Evolutionary conservation across 2,329 filamentous ascomycete species (phyloP).

Genomic region (Tolypocladium guangdongense): DNA sequence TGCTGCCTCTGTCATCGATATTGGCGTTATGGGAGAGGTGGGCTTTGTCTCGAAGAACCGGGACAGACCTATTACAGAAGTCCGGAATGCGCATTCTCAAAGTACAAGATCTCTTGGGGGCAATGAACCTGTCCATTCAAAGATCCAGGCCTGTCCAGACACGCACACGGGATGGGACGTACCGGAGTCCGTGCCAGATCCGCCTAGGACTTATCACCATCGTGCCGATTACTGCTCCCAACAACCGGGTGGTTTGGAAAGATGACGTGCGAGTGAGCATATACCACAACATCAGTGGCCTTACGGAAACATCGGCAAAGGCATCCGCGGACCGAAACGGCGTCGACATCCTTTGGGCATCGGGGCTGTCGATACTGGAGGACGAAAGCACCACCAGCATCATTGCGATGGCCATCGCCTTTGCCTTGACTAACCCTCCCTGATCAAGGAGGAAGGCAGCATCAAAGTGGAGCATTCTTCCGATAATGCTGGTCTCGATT

Average conservation of each 20-base stretch:
- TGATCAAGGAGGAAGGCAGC: slow-evolving; percentile 8
- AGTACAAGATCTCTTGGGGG: slow-evolving; percentile 10
- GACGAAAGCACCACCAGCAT: not conserved
- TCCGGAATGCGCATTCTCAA: slow-evolving; percentile 6
- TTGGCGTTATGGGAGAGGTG: slow-evolving; percentile 23
- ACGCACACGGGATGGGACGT: not conserved
- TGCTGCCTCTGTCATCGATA: slow-evolving; percentile 25
- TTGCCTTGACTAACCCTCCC: slow-evolving; percentile 3
- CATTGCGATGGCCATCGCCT: not conserved
- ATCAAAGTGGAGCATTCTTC: slow-evolving; percentile 2
- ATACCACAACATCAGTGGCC: slow-evolving; percentile 2
- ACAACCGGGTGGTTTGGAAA: slow-evolving; percentile 7
- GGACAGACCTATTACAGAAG: slow-evolving; percentile 4
- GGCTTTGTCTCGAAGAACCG: slow-evolving; percentile 21
- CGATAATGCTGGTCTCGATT: slow-evolving; percentile 10
- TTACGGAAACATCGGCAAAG: not conserved
- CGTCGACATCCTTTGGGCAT: not conserved
- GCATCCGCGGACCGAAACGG: not conserved
- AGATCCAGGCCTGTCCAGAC: not conserved
- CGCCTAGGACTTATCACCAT: slow-evolving; percentile 4
- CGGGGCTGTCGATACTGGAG: not conserved
- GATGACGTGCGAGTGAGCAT: slow-evolving; percentile 7
- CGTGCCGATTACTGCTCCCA: slow-evolving; percentile 2
- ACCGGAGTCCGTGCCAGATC: not conserved
- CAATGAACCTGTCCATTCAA: slow-evolving; percentile 1